These are phyloP conservation scores for Aphanomyces stellatus DNA, from an alignment of 352 stramenopile species.

Conservation along the genomic window DNA sequence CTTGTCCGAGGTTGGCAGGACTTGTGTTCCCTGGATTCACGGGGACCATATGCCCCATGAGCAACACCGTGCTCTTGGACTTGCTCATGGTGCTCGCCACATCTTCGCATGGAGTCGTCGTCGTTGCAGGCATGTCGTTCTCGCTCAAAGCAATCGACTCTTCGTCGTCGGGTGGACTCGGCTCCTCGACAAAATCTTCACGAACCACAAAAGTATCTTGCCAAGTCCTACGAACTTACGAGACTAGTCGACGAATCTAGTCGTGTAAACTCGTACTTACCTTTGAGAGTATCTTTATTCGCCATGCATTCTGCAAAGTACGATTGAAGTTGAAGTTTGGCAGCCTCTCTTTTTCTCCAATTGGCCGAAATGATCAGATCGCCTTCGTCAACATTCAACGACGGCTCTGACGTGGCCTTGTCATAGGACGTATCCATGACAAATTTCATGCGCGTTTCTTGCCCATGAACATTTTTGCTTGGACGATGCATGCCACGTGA, in stretches of 20 bases:
- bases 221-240: background rate
- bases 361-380: too few species aligned
- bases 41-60: slow-evolving; percentile 37
- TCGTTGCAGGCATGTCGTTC: background rate
- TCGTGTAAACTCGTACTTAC: too few species aligned
- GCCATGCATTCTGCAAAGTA: too few species aligned
- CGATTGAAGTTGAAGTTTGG: too few species aligned
- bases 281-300: too few species aligned
- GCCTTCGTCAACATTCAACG: too few species aligned
- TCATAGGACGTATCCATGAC: too few species aligned
- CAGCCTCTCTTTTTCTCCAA: too few species aligned
- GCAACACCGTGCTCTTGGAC: slow-evolving; percentile 76
- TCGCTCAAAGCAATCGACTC: background rate
- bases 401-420: too few species aligned
- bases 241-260: background rate
- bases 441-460: too few species aligned
- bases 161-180: background rate
- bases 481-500: too few species aligned
- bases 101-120: background rate
- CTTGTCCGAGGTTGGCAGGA: background rate
- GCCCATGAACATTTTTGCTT: too few species aligned
- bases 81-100: background rate
- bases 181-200: slow-evolving; percentile 8
- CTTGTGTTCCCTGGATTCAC: background rate
- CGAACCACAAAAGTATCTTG: slow-evolving; percentile 11